Conservation (phyloP, 1,139 yeast species). For the Kluyveromyces sp. region DNA sequence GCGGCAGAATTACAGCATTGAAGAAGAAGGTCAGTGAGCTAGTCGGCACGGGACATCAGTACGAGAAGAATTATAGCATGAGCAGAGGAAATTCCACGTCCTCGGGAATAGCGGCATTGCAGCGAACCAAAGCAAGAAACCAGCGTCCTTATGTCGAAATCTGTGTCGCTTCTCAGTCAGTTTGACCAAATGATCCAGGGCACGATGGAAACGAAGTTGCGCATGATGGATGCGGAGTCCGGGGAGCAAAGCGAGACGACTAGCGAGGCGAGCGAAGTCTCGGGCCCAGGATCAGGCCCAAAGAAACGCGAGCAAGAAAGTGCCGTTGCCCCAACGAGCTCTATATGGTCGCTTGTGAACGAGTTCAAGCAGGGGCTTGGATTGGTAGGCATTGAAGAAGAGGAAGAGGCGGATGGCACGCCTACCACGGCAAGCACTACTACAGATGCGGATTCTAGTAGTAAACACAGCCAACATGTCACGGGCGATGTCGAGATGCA, state of each 20-base stretch:
- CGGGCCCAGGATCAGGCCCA: not conserved
- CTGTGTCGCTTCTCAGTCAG: conserved; percentile 57
- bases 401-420: not conserved
- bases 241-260: too few relatives aligned
- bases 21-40: conserved; percentile 18
- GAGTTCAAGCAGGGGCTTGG: conserved; percentile 7
- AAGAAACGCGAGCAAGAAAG: not conserved
- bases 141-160: conserved; percentile 39
- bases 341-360: conserved; percentile 6
- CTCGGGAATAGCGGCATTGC: not conserved
- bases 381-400: not conserved
- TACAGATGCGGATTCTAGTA: not conserved
- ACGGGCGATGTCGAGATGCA: too few relatives aligned
- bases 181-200: conserved; percentile 59
- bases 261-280: too few relatives aligned
- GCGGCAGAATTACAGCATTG: conserved; percentile 21
- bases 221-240: conserved; percentile 26
- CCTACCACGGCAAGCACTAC: too few relatives aligned
- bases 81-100: too few relatives aligned
- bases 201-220: conserved; percentile 51
- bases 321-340: not conserved
- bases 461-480: not conserved
- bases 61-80: not conserved
- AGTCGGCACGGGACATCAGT: not conserved
- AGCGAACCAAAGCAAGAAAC: conserved; percentile 5